Evolutionary conservation across 106 monocot genomes (phyloP), one percentile per base, ranked within the genome.

Genomic region (Phalaenopsis equestris): DNA sequence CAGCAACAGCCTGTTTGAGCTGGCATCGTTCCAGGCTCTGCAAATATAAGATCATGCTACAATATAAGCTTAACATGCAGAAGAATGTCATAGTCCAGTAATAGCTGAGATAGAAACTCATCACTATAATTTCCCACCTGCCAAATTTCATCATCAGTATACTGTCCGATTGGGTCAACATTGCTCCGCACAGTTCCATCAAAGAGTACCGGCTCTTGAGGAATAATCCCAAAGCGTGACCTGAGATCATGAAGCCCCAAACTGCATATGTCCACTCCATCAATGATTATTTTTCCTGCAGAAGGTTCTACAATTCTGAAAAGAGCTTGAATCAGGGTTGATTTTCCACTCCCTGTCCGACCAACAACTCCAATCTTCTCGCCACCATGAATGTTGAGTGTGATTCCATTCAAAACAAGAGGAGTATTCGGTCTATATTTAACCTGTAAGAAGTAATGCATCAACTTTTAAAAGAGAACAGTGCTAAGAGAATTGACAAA

Each of bases 301-400:
- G 78, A 80, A 64, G 94, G 94, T 56, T 95, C 94, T 8, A 95
- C 90, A 24, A 92, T 76, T 39, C 94, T 84, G 84, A 94, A 94
- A 17, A 95, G 52, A 47, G 86, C 88, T 52, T 91, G 88, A 75
- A 95, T 92, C n/a, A 95, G 77, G 39, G 94, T 95, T 24, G 94
- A 89, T 76, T 95, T 95, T 5, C 94, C 94, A 73, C 94, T 92
- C 18, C 94, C 94, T 8, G 94, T 95, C 36, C 94, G 75, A 19
- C 94, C 94, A 2, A 95, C 94, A 73, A 95, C 68, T 23, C 94
- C 94, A 45, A 92, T 87, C 81, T 92, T 94, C 67, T 94, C 87
- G 17, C 94, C 91, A 48, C 90, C 88, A 39, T 68, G 45, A 56
- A 95, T 87, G 23, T 16, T 86, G 41, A 86, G 18, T 18, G 87